A percentile compares a stretch with the other conserved stretches of the same genome.
Conservation (phyloP, 768 basidiomycete species). For the Hebeloma cylindrosporum region DNA sequence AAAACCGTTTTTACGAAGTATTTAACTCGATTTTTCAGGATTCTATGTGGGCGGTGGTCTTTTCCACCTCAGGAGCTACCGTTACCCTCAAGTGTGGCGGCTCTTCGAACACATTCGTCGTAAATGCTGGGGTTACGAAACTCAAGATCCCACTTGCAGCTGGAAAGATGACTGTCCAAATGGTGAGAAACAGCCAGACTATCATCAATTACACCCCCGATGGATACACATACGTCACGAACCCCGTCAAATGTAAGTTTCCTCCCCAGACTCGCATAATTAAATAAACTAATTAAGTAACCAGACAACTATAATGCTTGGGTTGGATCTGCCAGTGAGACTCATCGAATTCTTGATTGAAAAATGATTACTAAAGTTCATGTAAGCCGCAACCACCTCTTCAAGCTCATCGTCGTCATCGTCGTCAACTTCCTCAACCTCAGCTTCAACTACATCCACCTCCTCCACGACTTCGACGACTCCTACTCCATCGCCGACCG, state of each 20-base stretch:
- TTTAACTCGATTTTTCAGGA: slow-evolving; percentile 34
- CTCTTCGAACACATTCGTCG: slow-evolving; percentile 41
- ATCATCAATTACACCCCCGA: slow-evolving; percentile 49
- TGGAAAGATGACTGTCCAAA: slow-evolving; percentile 57
- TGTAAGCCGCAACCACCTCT: slow-evolving; percentile 6
- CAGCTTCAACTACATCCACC: slow-evolving; percentile 12
- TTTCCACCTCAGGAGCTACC: slow-evolving; percentile 50
- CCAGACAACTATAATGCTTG: slow-evolving; percentile 66
- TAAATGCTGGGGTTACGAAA: slow-evolving; percentile 55
- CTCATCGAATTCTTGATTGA: neutral
- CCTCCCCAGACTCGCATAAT: too few relatives aligned
- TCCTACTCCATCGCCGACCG: slow-evolving; percentile 17
- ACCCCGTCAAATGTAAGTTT: slow-evolving; percentile 40
- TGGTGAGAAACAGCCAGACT: slow-evolving; percentile 50
- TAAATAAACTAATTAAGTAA: neutral
- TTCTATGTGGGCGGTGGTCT: slow-evolving; percentile 65
- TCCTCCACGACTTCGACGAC: slow-evolving; percentile 15
- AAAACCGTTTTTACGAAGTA: neutral
- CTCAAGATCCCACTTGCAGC: slow-evolving; percentile 55
- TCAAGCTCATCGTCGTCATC: slow-evolving; percentile 13
- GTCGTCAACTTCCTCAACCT: slow-evolving; percentile 9
- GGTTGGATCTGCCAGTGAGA: slow-evolving; percentile 48
- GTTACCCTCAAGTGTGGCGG: slow-evolving; percentile 51
- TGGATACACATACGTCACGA: slow-evolving; percentile 40
- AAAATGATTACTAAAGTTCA: neutral